Evolutionary conservation across 2,329 filamentous ascomycete genomes (phyloP), one percentile per base, ranked within the genome.

Genomic region (Colletotrichum eremochloae): DNA sequence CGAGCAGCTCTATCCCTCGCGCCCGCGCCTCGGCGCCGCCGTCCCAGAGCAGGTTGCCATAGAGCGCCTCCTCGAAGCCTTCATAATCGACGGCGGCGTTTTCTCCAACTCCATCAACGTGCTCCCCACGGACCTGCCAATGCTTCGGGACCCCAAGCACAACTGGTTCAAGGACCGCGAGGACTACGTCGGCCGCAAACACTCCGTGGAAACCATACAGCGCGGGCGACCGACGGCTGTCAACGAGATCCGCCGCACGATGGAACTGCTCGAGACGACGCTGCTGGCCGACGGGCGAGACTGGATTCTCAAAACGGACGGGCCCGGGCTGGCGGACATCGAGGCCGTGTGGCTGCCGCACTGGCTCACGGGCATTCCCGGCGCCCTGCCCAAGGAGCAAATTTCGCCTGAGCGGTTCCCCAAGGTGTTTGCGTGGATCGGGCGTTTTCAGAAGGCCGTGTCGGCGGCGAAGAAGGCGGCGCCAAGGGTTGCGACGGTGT

Each of bases 291-390:
- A 94, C 80, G 91, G 89, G n/a, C 84, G 91, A 67, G 78, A 86
- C 3, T 94, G 91, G 92, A 81, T 94, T 11, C 80, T 91, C 15
- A 84, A 82, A 14, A 87, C 85, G 1, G 77, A 85, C 3, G 79
- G 80, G 24, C 89, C 90, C 1, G 86, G 84, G 1, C 79, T 93
- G 74, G 90, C 88, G 5, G 93, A 95, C 79, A 89, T 94, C 72
- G 90, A 94, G 81, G 89, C 87, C 55, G 82, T 92, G 15, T 94
- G 90, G 90, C 85, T 88, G 0, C 86, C 94, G 75, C 87, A 91
- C 79, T 94, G 92, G 92, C 80, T 93, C 1, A 79, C 81, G 3
- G 82, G 80, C 14, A 82, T 93, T 58, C 86, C 86, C 15, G 86
- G 86, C 5, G 87, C 87, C 18, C 83, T 93, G 58, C 86, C 89